These are phyloP conservation scores for Penicillium desertorum DNA, from an alignment of 495 filamentous ascomycete genomes.

Conservation along the genomic window DNA sequence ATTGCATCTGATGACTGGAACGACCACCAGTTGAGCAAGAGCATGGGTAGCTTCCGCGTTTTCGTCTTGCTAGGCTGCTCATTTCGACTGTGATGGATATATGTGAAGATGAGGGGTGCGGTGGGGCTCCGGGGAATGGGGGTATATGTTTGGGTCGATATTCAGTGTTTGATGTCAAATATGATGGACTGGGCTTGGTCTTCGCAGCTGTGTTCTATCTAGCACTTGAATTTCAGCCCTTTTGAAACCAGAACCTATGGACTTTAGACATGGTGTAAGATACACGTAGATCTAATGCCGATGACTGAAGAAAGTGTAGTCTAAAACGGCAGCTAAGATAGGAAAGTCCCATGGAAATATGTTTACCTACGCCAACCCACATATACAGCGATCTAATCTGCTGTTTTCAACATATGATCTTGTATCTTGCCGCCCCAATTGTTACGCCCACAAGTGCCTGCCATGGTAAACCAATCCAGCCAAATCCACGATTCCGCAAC, in stretches of 20 bases:
- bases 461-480: too few relatives aligned
- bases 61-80: not conserved
- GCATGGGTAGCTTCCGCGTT: conserved; percentile 15
- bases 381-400: too few relatives aligned
- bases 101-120: not conserved
- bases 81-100: not conserved
- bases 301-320: too few relatives aligned
- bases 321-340: too few relatives aligned
- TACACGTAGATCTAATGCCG: not conserved
- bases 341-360: too few relatives aligned
- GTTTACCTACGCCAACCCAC: too few relatives aligned
- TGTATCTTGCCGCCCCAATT: too few relatives aligned
- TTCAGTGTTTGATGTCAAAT: not conserved
- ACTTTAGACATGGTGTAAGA: not conserved
- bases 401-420: too few relatives aligned
- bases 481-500: too few relatives aligned
- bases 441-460: too few relatives aligned
- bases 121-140: not conserved
- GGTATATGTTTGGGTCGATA: not conserved
- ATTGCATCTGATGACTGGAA: conserved; percentile 18
- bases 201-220: not conserved
- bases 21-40: conserved; percentile 8
- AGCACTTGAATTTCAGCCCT: not conserved
- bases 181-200: not conserved
- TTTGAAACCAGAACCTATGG: not conserved